Evolutionary conservation across 2,329 filamentous ascomycete species (phyloP).

Genomic region (Fusarium denticulatum): DNA sequence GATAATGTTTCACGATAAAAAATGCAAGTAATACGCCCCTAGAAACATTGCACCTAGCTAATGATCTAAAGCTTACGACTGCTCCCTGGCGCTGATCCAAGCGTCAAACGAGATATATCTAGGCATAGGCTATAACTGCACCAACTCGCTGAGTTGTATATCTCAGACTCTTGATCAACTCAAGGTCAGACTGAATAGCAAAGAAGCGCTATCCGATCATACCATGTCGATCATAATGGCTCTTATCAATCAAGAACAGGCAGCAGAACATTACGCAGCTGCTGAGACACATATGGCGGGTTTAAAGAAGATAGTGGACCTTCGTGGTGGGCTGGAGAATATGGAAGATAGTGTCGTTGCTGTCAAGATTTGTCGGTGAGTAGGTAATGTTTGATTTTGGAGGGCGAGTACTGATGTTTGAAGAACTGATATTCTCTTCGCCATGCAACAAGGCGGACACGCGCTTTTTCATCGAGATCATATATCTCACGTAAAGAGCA

Average conservation of each 20-base stretch:
- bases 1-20: slow-evolving; percentile 3
- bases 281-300: not conserved
- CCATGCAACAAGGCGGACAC: not conserved
- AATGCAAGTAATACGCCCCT: not conserved
- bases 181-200: not conserved
- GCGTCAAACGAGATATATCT: slow-evolving; percentile 17
- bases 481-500: not conserved
- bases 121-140: not conserved
- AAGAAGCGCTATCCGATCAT: not conserved
- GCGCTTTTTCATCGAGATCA: not conserved
- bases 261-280: not conserved
- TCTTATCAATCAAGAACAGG: slow-evolving; percentile 6
- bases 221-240: not conserved
- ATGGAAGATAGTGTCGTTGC: not conserved
- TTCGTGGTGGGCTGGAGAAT: not conserved
- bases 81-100: not conserved
- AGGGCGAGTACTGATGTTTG: rapidly evolving
- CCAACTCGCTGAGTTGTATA: not conserved
- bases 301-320: not conserved
- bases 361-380: not conserved
- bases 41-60: rapidly evolving
- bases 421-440: slow-evolving; percentile 14
- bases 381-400: not conserved
- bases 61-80: not conserved
- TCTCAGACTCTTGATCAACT: slow-evolving; percentile 4